Evolutionary conservation across 116 monocot genomes (phyloP), one percentile per base, ranked within the genome.

Genomic region (Iris pallida): DNA sequence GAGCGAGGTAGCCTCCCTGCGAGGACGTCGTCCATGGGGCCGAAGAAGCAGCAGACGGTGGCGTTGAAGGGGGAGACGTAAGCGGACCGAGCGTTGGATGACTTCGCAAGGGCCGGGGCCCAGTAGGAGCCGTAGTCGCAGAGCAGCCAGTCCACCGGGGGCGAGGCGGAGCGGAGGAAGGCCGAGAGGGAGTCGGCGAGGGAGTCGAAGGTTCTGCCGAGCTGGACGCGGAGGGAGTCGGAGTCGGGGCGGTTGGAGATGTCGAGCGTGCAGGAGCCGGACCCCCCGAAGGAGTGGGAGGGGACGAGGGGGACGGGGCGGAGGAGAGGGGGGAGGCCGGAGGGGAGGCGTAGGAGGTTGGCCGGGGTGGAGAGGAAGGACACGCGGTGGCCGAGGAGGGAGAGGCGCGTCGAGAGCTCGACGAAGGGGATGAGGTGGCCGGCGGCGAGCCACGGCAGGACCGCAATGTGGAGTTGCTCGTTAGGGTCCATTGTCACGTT

Each of bases 361-460:
- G 11, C 8, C 1, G 64, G 46, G 6, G 73, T 18, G 73, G 64
- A 45, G 56, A 73, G 46, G 73, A 45, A 73, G 55, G 64, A 56
- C 47, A 73, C 46, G 46, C 56, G 64, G 64, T 73, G 73, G 47
- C 73, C 64, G 45, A 13, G 43, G 15, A 4, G 15, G 56, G 73
- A 55, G 10, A 73, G 10, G 20, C 40, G 20, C 19, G 61, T 68
- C 61, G 75, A 75, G 20, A 75, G 52, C 61, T 75, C 68, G 17
- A 75, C 61, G 68, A 58, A 68, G 18, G 75, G 75, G 12, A 44
- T 59, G 17, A 75, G 51, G 61, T 75, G 75, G 61, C 75, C 68
- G 44, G 61, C 60, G 19, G 68, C 52, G 11, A 68, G 68, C 68
- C 75, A 75, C 48, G 75, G 68, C 49, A 75, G 9, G 11, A 75